phyloP scores from a whole-genome alignment of 805 yeast species.

The Ogataea ramenticola region DNA sequence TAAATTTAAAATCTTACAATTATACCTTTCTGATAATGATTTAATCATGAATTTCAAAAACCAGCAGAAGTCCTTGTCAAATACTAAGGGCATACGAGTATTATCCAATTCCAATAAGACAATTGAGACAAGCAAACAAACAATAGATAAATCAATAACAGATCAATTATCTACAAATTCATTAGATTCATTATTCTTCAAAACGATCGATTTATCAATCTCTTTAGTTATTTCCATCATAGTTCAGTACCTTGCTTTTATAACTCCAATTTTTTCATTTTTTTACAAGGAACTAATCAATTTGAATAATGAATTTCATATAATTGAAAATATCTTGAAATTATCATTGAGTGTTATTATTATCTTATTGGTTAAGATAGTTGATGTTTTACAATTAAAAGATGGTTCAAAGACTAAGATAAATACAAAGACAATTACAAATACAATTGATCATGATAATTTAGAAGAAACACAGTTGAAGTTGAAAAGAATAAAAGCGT shows the following conservation, averaged over 20 bases:
- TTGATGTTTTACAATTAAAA: background rate
- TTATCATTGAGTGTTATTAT: background rate
- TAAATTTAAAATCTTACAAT: background rate
- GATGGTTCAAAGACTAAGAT: background rate
- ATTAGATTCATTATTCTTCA: background rate
- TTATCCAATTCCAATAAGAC: background rate
- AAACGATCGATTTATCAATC: background rate
- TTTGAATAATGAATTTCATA: background rate
- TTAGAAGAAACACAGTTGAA: too few species aligned
- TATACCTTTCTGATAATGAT: background rate
- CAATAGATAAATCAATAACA: background rate
- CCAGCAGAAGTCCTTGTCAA: too few species aligned
- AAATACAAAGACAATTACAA: background rate
- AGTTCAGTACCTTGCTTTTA: background rate
- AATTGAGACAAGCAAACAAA: too few species aligned
- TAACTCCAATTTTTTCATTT: background rate
- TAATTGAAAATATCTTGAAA: background rate
- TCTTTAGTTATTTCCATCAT: background rate
- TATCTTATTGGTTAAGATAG: background rate
- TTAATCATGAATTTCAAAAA: background rate
- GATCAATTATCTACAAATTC: background rate
- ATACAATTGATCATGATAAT: background rate
- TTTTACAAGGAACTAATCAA: background rate
- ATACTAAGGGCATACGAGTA: background rate
- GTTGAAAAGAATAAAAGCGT: too few species aligned